phyloP scores from a whole-genome alignment of 2,329 filamentous ascomycete genomes.

The Aspergillus sergii region DNA sequence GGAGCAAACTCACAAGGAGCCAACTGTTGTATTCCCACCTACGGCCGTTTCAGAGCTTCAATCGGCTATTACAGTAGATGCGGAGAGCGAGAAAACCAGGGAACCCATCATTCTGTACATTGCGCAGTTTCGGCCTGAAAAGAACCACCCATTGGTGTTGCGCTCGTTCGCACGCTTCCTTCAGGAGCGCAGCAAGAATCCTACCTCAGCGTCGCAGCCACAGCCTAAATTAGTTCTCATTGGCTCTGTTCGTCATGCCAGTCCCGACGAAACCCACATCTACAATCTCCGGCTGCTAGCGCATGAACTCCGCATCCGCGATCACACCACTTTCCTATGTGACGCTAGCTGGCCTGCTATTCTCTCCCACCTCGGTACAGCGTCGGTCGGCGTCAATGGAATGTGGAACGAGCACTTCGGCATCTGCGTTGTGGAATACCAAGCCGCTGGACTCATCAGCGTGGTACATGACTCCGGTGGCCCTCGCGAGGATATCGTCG shows the following conservation, averaged over 20 bases:
- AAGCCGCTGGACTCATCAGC: conserved; percentile 87
- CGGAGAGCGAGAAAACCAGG: conserved; percentile 68
- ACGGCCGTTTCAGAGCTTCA: conserved; percentile 86
- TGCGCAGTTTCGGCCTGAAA: conserved; percentile 95
- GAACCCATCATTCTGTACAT: conserved; percentile 83
- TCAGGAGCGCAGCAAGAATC: conserved; percentile 54
- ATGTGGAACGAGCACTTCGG: conserved; percentile 99
- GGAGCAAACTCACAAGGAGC: conserved; percentile 46
- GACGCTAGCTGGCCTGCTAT: conserved; percentile 90
- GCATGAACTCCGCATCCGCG: conserved; percentile 82
- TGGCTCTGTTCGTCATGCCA: conserved; percentile 80
- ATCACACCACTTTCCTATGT: conserved; percentile 82
- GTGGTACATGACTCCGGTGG: conserved; percentile 94
- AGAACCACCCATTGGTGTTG: conserved; percentile 88
- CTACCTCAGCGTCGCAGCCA: conserved; percentile 45
- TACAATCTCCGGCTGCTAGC: conserved; percentile 85
- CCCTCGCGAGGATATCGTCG: conserved; percentile 90
- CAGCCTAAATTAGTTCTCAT: conserved; percentile 76
- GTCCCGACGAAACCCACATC: conserved; percentile 60
- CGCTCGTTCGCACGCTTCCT: conserved; percentile 80
- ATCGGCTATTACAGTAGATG: conserved; percentile 70
- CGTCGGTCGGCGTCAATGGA: conserved; percentile 87
- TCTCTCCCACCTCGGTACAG: conserved; percentile 72
- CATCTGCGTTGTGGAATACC: conserved; percentile 97
- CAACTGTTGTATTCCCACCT: conserved; percentile 81